phyloP scores from a whole-genome alignment of 345 rosid genomes.

The Theobroma cacao region DNA sequence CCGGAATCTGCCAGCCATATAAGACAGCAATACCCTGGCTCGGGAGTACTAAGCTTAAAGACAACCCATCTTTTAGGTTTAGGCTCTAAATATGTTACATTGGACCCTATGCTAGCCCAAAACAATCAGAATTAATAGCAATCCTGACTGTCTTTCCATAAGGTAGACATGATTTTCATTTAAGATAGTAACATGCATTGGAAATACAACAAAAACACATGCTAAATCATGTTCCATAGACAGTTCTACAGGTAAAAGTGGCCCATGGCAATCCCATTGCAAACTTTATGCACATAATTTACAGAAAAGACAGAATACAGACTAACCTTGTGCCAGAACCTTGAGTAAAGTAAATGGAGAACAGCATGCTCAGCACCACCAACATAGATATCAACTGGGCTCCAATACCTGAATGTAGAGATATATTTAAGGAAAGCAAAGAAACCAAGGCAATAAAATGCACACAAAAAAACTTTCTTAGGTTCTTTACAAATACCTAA shows the following conservation, averaged over 20 bases:
- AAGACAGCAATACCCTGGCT: neutral
- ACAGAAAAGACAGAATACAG: neutral
- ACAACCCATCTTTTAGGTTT: neutral
- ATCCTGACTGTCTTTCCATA: neutral
- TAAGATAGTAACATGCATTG: neutral
- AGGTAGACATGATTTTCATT: neutral
- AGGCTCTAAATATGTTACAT: conserved; percentile 1
- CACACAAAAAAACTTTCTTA: neutral
- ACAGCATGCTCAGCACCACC: conserved; percentile 99
- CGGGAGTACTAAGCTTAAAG: neutral
- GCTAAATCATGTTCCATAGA: neutral
- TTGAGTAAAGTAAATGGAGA: conserved; percentile 84
- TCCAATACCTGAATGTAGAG: conserved; percentile 67
- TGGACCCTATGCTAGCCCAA: neutral
- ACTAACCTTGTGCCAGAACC: conserved; percentile 98
- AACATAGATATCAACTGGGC: conserved; percentile 90
- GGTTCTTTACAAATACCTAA: neutral
- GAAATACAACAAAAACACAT: neutral
- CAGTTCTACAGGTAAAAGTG: neutral
- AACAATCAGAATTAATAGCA: neutral
- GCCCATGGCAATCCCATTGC: neutral
- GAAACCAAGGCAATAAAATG: neutral
- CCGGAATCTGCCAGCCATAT: neutral
- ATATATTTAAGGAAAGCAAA: conserved; percentile 2
- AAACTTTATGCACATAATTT: neutral